phyloP scores from a whole-genome alignment of 2,329 filamentous ascomycete genomes.

The Leptodontidium sp. region DNA sequence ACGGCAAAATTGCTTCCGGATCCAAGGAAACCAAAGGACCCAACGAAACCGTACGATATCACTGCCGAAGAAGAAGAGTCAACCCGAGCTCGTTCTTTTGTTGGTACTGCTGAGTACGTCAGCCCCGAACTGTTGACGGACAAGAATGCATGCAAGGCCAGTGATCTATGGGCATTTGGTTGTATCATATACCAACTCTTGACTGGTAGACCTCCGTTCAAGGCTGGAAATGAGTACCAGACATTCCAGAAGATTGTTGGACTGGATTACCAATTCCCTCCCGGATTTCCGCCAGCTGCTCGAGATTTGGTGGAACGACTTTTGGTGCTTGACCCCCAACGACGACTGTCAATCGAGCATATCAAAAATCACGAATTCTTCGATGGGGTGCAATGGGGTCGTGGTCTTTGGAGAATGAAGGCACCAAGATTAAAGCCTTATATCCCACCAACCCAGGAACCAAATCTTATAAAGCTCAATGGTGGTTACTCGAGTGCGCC shows the following conservation, averaged over 20 bases:
- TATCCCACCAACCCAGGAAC: constrained; percentile 77
- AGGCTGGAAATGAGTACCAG: constrained; percentile 92
- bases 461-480: constrained; percentile 77
- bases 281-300: constrained; percentile 85
- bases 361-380: constrained; percentile 98
- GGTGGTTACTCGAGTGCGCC: constrained; percentile 49
- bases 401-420: constrained; percentile 86
- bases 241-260: constrained; percentile 98
- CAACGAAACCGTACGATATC: constrained; percentile 49
- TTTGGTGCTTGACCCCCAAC: constrained; percentile 85
- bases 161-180: constrained; percentile 97
- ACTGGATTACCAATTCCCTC: constrained; percentile 91
- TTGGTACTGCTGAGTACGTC: constrained; percentile 97
- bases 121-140: constrained; percentile 96
- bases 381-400: constrained; percentile 84
- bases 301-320: constrained; percentile 90
- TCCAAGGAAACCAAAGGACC: constrained; percentile 50
- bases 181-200: constrained; percentile 97
- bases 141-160: constrained; percentile 97
- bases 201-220: constrained; percentile 96
- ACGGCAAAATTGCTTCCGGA: constrained; percentile 91
- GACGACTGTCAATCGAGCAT: constrained; percentile 89
- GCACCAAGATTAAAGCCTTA: constrained; percentile 88
- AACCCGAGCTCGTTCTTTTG: constrained; percentile 88
- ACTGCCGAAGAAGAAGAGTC: constrained; percentile 61